Evolutionary conservation across 495 filamentous ascomycete species (phyloP).

Genomic region (Aspergillus leporis): DNA sequence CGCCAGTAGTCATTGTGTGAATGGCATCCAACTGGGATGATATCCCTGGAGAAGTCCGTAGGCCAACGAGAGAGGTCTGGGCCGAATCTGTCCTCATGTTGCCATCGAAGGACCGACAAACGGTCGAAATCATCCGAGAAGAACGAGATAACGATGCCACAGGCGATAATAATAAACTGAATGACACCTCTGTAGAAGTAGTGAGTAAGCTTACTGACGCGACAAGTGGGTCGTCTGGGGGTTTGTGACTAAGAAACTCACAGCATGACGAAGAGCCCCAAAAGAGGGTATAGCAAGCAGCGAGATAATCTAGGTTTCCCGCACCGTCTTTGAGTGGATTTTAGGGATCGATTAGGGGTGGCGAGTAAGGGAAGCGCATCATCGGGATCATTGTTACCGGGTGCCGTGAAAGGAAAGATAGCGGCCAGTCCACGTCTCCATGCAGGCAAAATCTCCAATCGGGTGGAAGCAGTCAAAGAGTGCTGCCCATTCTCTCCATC

Average conservation of each 20-base stretch:
- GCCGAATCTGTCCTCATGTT: conserved; percentile 45
- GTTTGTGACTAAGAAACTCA: conserved; percentile 22
- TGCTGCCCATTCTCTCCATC: background rate
- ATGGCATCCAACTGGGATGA: conserved; percentile 64
- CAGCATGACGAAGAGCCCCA: conserved; percentile 42
- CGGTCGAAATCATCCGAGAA: conserved; percentile 59
- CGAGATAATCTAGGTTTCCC: conserved; percentile 15
- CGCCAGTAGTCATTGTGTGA: conserved; percentile 94
- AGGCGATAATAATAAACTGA: conserved; percentile 51
- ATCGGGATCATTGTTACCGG: conserved; percentile 10
- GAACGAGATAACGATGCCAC: conserved; percentile 51
- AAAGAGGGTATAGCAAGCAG: conserved; percentile 21
- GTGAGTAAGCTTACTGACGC: conserved; percentile 1
- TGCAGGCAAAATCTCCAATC: background rate
- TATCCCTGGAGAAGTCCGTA: conserved; percentile 72
- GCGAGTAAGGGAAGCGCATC: conserved; percentile 27
- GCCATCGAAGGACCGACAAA: conserved; percentile 45
- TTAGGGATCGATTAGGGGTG: background rate
- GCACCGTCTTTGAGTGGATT: background rate
- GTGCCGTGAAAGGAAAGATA: conserved; percentile 19
- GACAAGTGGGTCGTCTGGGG: background rate
- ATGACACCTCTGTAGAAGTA: conserved; percentile 39
- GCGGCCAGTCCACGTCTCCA: conserved; percentile 18
- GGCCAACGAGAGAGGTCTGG: conserved; percentile 61
- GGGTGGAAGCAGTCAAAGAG: background rate